Evolutionary conservation across 2,329 filamentous ascomycete genomes (phyloP).

Genomic region (Pseudogymnoascus sp.): DNA sequence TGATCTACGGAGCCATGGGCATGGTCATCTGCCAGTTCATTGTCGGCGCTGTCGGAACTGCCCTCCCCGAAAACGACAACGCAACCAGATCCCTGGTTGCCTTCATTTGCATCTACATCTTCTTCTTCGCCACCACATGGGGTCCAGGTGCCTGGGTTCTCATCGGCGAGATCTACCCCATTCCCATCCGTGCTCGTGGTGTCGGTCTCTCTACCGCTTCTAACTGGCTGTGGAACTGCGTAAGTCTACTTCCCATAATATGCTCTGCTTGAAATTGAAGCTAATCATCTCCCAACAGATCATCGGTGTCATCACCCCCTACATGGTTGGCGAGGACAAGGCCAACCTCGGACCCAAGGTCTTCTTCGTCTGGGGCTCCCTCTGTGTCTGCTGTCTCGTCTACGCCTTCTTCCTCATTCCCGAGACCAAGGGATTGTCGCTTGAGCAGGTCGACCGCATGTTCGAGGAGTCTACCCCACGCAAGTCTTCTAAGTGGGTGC

Average conservation of each 20-base stretch:
- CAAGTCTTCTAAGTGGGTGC: conserved; percentile 20
- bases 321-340: conserved; percentile 53
- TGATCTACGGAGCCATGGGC: conserved; percentile 68
- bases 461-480: conserved; percentile 39
- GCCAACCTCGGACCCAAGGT: conserved; percentile 10
- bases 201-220: conserved; percentile 79
- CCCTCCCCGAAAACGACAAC: conserved; percentile 33
- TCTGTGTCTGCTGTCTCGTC: conserved; percentile 43
- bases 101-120: conserved; percentile 88
- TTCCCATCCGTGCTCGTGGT: conserved; percentile 80
- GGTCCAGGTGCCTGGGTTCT: conserved; percentile 69
- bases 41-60: conserved; percentile 62
- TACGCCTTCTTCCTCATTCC: conserved; percentile 54
- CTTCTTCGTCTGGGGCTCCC: conserved; percentile 50
- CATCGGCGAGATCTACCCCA: conserved; percentile 83
- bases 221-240: conserved; percentile 88
- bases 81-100: conserved; percentile 65
- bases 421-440: conserved; percentile 63
- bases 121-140: conserved; percentile 87
- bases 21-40: conserved; percentile 87
- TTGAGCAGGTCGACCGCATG: conserved; percentile 63
- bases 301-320: conserved; percentile 61
- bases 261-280: conserved; percentile 27
- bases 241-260: conserved; percentile 16
- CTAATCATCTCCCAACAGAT: conserved; percentile 22